phyloP scores from a whole-genome alignment of 2,329 filamentous ascomycete species.

The Claviceps capensis region DNA sequence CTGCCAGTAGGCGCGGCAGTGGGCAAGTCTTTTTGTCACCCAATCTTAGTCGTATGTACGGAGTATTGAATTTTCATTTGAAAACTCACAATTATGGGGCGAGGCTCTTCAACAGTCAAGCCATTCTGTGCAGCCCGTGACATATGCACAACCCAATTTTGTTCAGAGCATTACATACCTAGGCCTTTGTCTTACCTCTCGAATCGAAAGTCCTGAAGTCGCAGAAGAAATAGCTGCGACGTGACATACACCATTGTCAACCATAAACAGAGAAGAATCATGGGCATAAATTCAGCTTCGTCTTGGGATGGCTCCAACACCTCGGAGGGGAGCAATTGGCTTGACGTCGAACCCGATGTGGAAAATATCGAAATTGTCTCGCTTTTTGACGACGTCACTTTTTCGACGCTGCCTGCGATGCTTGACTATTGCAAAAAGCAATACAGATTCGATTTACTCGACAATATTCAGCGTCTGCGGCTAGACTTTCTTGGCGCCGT shows the following conservation, averaged over 20 bases:
- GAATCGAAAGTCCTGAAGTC: no score
- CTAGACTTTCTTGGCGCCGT: constrained; percentile 63
- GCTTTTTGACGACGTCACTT: constrained; percentile 53
- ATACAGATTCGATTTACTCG: constrained; percentile 53
- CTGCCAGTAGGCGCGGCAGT: no score
- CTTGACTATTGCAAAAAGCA: constrained; percentile 53
- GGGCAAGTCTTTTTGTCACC: no score
- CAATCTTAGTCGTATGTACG: no score
- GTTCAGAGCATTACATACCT: no score
- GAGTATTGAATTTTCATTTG: no score
- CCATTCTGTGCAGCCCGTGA: no score
- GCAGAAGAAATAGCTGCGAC: no score
- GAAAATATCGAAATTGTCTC: constrained; percentile 50
- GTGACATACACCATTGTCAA: not conserved
- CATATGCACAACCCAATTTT: no score
- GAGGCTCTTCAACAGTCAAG: no score
- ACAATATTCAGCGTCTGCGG: constrained; percentile 38
- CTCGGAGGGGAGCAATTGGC: constrained; percentile 35
- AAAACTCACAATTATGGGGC: no score
- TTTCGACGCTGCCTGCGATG: constrained; percentile 51
- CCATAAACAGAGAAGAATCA: not conserved
- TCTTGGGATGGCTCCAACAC: constrained; percentile 13
- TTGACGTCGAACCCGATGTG: constrained; percentile 47
- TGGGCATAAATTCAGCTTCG: constrained; percentile 5
- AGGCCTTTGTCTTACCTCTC: no score